phyloP scores from a whole-genome alignment of 805 yeast species.

The Candida ortonii region DNA sequence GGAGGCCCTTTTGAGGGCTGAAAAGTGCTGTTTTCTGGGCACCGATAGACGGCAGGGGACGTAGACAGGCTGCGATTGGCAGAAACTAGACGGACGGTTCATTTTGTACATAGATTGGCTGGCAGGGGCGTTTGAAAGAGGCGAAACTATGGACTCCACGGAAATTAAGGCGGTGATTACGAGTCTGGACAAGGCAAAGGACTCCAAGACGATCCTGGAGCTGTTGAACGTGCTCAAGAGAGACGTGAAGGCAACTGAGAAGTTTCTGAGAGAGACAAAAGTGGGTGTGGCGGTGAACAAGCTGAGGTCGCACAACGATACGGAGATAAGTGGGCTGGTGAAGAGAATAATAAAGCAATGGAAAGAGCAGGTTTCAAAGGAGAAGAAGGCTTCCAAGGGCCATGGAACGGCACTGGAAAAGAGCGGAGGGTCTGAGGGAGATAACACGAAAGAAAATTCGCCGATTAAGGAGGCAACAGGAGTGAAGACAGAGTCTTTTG shows the following conservation, averaged over 20 bases:
- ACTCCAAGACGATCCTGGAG: conserved; percentile 62
- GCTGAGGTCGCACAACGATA: conserved; percentile 63
- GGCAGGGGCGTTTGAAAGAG: too few species aligned
- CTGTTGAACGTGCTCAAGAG: conserved; percentile 62
- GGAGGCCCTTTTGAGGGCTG: too few species aligned
- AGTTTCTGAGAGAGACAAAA: conserved; percentile 83
- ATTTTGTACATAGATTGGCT: too few species aligned
- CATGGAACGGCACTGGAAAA: conserved; percentile 7
- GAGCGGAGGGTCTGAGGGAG: conserved; percentile 8
- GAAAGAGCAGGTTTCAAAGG: conserved; percentile 83
- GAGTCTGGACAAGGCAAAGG: conserved; percentile 69
- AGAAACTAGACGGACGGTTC: too few species aligned
- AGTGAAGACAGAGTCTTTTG: conserved; percentile 35
- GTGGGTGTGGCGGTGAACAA: conserved; percentile 97
- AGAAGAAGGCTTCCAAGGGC: conserved; percentile 39
- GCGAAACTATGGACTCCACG: conserved; percentile 60
- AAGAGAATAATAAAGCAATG: conserved; percentile 80
- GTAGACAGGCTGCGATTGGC: too few species aligned
- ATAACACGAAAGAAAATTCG: conserved; percentile 16
- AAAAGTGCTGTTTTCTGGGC: too few species aligned
- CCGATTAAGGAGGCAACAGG: conserved; percentile 12
- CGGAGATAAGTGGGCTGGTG: conserved; percentile 69
- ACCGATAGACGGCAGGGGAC: too few species aligned
- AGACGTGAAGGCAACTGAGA: conserved; percentile 81
- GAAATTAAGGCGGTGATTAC: conserved; percentile 70